Percentiles rank a stretch among this genome's conserved stretches.
Conservation (phyloP, 139 green algal genomes). For the Auxenochlorella pyrenoidosa region DNA sequence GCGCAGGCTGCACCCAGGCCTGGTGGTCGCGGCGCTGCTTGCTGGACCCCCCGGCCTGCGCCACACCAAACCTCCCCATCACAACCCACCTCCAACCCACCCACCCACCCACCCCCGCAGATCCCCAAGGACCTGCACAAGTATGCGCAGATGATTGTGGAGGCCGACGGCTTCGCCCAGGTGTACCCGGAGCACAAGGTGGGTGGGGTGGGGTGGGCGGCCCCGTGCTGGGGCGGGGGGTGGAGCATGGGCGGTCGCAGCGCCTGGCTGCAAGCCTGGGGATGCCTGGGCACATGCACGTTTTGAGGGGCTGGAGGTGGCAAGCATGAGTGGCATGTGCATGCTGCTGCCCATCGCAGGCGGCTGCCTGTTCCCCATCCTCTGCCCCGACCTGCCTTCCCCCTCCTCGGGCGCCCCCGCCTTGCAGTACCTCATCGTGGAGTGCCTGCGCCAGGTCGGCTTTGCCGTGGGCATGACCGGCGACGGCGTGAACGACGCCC, state of each 20-base stretch:
- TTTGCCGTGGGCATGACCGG: conserved; percentile 90
- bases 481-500: conserved; percentile 94
- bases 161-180: conserved; percentile 87
- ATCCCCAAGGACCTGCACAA: conserved; percentile 78
- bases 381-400: background rate
- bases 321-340: background rate
- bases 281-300: too few species aligned
- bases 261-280: too few species aligned
- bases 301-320: too few species aligned
- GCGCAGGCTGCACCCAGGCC: too few species aligned
- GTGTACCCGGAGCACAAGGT: conserved; percentile 46
- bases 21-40: too few species aligned
- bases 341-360: background rate
- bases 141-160: conserved; percentile 77
- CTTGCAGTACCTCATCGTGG: conserved; percentile 77
- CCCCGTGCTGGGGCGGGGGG: background rate
- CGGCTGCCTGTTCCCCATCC: background rate
- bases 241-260: background rate
- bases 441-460: conserved; percentile 71
- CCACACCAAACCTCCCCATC: too few species aligned
- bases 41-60: too few species aligned
- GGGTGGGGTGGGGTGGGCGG: too few species aligned
- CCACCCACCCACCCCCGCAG: background rate
- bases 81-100: background rate
- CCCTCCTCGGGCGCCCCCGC: background rate